These are phyloP conservation scores for Pythium dissotocum DNA, from an alignment of 352 stramenopile species.

Conservation along the genomic window DNA sequence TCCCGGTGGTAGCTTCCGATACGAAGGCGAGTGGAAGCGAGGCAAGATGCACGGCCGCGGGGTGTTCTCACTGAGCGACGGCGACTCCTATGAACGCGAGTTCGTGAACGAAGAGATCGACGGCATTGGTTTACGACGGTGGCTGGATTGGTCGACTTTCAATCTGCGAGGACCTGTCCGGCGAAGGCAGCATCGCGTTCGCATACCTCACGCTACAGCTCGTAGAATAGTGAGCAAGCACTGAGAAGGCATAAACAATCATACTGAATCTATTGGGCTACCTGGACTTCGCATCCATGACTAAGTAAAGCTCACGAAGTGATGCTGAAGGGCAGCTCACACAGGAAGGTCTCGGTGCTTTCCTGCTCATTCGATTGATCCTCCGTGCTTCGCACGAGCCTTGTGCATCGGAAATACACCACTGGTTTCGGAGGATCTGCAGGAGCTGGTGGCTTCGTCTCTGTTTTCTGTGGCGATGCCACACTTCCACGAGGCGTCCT, in stretches of 20 bases:
- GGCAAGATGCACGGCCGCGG: conserved; percentile 63
- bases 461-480: conserved; percentile 13
- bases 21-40: conserved; percentile 62
- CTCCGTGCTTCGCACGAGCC: conserved; percentile 32
- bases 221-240: conserved; percentile 4
- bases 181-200: conserved; percentile 14
- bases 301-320: conserved; percentile 10
- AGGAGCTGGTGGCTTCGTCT: background rate
- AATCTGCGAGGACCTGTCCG: conserved; percentile 43
- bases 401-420: conserved; percentile 54
- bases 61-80: conserved; percentile 39
- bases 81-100: conserved; percentile 46
- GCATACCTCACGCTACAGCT: conserved; percentile 9
- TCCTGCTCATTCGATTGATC: conserved; percentile 33
- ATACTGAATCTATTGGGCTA: background rate
- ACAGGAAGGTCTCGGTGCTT: conserved; percentile 35
- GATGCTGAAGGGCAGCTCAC: conserved; percentile 52
- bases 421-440: conserved; percentile 29
- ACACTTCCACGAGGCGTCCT: conserved; percentile 13
- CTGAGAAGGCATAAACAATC: background rate
- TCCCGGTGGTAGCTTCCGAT: conserved; percentile 46
- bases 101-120: conserved; percentile 69
- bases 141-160: conserved; percentile 59
- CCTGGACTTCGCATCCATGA: background rate
- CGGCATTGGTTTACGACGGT: conserved; percentile 49